These are phyloP conservation scores for Buddleja alternifolia DNA, from an alignment of 257 asterid species.

Conservation along the genomic window DNA sequence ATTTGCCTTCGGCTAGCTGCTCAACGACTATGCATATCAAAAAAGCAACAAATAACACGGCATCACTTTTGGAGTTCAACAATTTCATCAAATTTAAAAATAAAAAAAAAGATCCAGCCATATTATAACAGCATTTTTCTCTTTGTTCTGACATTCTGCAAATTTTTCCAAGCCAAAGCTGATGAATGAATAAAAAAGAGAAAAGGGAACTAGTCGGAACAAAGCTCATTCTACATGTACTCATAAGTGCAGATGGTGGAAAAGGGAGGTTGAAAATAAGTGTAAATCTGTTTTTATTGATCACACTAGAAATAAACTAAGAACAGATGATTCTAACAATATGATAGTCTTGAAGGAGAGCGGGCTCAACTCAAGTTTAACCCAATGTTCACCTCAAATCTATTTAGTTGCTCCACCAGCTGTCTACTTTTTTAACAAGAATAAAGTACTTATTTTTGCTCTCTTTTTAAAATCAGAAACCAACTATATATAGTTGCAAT, in stretches of 20 bases:
- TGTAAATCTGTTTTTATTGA: too few species aligned
- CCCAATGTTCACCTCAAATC: constrained; percentile 3
- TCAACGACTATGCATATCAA: constrained; percentile 11
- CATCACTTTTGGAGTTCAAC: not conserved
- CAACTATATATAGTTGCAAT: not conserved
- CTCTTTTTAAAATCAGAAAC: constrained; percentile 7
- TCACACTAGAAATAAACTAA: constrained; percentile 2
- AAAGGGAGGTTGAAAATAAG: not conserved
- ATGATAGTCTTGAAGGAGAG: constrained; percentile 5
- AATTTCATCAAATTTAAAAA: constrained; percentile 14
- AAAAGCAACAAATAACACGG: constrained; percentile 10
- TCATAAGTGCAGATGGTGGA: not conserved
- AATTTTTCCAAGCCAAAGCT: constrained; percentile 8
- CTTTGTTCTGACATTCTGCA: not conserved
- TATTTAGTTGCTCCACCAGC: constrained; percentile 11
- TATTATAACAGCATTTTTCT: not conserved
- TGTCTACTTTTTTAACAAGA: not conserved
- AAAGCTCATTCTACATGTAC: constrained; percentile 23
- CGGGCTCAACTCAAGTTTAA: constrained; percentile 16
- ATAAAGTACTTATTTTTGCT: not conserved
- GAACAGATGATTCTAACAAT: not conserved
- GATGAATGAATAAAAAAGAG: constrained; percentile 22
- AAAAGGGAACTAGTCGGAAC: constrained; percentile 1
- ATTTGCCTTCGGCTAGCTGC: constrained; percentile 23
- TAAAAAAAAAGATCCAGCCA: constrained; percentile 11